phyloP scores from a whole-genome alignment of 352 stramenopile genomes.

The Phytophthora podocarpi region DNA sequence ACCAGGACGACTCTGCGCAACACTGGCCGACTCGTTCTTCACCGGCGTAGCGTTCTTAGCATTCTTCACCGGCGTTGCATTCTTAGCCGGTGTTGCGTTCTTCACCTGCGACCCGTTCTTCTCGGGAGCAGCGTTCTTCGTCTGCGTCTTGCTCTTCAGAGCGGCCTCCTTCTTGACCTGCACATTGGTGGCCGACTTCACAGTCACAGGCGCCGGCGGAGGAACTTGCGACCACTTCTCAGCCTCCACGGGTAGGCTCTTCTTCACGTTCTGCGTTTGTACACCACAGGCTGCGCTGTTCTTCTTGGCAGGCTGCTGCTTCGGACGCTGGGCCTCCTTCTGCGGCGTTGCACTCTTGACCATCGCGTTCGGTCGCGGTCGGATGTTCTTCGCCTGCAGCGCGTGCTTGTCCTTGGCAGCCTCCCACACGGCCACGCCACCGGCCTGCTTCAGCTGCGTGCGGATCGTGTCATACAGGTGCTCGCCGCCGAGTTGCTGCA shows the following conservation, averaged over 20 bases:
- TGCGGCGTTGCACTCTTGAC: neutral
- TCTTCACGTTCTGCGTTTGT: constrained; percentile 19
- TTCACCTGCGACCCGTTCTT: too few relatives aligned
- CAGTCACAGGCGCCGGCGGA: constrained; percentile 6
- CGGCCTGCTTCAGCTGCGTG: constrained; percentile 12
- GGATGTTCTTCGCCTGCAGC: constrained; percentile 18
- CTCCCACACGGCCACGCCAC: constrained; percentile 17
- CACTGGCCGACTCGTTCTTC: constrained; percentile 7
- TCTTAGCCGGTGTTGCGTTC: constrained; percentile 5
- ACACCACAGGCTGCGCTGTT: neutral
- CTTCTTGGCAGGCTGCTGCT: constrained; percentile 12
- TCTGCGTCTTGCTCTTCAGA: neutral
- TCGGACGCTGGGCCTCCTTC: neutral
- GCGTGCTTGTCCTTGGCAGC: constrained; percentile 12
- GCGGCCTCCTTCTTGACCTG: neutral
- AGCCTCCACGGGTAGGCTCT: constrained; percentile 12
- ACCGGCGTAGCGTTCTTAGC: too few relatives aligned
- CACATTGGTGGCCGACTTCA: constrained; percentile 4
- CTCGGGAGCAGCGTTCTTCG: neutral
- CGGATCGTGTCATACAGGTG: constrained; percentile 27
- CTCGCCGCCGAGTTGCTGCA: constrained; percentile 17
- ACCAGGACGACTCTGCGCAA: neutral
- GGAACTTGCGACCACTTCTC: constrained; percentile 5
- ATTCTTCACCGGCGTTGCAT: too few relatives aligned
- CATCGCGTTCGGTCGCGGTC: too few relatives aligned